A percentile compares a stretch with the other conserved stretches of the same genome.
Evolutionary conservation across 225 moss, liverwort and hornwort genomes (phyloP).

Genomic region (Marchantia paleacea): DNA sequence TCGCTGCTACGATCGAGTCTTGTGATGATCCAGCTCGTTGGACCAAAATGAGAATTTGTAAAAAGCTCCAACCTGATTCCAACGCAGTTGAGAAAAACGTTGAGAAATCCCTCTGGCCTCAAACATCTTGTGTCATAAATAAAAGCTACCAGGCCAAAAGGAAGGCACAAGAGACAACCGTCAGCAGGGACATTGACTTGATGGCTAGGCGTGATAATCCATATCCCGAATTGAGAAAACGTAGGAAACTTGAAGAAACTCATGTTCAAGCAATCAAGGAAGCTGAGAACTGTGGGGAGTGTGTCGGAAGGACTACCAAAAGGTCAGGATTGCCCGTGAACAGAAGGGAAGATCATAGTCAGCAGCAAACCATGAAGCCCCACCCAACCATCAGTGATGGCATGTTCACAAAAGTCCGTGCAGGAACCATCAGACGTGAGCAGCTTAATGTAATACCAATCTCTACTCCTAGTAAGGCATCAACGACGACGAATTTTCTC

Average conservation of each 20-base stretch:
- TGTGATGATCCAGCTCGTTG: neutral
- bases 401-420: neutral
- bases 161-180: constrained; percentile 6
- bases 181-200: neutral
- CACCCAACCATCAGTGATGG: neutral
- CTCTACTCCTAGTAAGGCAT: neutral
- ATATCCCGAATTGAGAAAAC: neutral
- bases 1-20: neutral
- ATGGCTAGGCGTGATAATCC: neutral
- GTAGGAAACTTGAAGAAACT: neutral
- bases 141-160: constrained; percentile 11
- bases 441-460: neutral
- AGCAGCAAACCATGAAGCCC: neutral
- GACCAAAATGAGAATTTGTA: neutral
- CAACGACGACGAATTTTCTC: neutral
- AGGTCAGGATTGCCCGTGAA: neutral
- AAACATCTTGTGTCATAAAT: constrained; percentile 17
- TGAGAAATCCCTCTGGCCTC: neutral
- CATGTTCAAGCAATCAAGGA: neutral
- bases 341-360: neutral
- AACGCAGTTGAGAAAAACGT: neutral
- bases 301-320: neutral
- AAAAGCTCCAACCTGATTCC: neutral
- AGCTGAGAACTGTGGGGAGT: neutral
- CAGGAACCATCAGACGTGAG: neutral